Conservation (phyloP, 2,329 filamentous ascomycete genomes). For the Setomelanomma holmii region DNA sequence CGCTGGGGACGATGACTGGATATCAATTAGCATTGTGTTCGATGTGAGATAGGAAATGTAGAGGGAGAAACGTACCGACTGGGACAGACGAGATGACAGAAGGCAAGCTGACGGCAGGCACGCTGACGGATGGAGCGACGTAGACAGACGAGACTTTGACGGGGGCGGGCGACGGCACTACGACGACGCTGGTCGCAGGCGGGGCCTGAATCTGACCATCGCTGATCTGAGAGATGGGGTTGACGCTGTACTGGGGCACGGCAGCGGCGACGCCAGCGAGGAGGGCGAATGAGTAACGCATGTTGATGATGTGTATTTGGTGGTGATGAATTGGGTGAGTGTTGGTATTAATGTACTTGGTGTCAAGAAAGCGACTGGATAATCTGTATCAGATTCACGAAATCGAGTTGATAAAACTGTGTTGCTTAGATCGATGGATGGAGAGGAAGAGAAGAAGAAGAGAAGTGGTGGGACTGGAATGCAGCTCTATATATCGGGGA, state of each 20-base stretch:
- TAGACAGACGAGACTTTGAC: not conserved
- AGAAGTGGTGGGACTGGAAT: not conserved
- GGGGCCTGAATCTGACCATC: slow-evolving; percentile 49
- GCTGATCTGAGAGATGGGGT: slow-evolving; percentile 47
- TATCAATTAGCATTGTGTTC: slow-evolving; percentile 3
- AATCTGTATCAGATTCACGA: not conserved
- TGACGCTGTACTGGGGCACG: slow-evolving; percentile 27
- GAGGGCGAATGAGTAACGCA: slow-evolving; percentile 43
- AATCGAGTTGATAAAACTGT: not conserved
- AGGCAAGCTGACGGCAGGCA: slow-evolving; percentile 1
- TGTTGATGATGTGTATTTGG: slow-evolving; percentile 32
- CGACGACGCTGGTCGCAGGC: slow-evolving; percentile 20
- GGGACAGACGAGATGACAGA: not conserved
- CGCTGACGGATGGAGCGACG: slow-evolving; percentile 6
- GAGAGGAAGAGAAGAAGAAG: slow-evolving; percentile 11
- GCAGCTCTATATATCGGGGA: slow-evolving; percentile 20
- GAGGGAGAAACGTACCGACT: slow-evolving; percentile 1
- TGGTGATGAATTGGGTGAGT: not conserved
- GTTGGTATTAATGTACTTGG: slow-evolving; percentile 13
- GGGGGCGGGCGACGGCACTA: not conserved
- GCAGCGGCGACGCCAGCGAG: slow-evolving; percentile 39
- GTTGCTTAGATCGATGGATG: slow-evolving; percentile 9
- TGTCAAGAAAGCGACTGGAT: slow-evolving; percentile 1
- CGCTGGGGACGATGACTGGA: slow-evolving; percentile 7
- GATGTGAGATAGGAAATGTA: not conserved